Percentiles rank a stretch among this genome's conserved stretches.
These are phyloP conservation scores for Exophiala sp. DNA, from an alignment of 2,329 filamentous ascomycete genomes.

Conservation along the genomic window DNA sequence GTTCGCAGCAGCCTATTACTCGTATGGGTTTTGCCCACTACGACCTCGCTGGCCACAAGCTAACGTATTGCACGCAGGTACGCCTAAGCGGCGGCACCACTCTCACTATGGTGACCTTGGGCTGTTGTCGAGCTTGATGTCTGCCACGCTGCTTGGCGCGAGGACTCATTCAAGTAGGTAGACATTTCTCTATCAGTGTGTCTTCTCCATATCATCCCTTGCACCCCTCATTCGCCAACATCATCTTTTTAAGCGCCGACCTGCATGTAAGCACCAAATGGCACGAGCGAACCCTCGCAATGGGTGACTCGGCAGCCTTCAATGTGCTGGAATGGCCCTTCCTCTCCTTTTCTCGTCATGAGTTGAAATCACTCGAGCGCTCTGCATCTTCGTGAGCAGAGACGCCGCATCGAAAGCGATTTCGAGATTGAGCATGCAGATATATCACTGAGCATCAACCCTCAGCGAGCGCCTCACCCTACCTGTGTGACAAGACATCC, in stretches of 20 bases:
- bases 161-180: no score
- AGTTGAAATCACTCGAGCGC: neutral
- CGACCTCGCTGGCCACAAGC: no score
- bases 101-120: no score
- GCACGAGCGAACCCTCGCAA: conserved; percentile 1
- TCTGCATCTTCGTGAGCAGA: neutral
- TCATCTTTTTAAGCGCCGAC: conserved; percentile 20
- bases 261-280: conserved; percentile 14
- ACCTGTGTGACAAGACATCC: neutral
- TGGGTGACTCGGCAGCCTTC: conserved; percentile 1
- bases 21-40: no score
- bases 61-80: no score
- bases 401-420: neutral
- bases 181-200: no score
- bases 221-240: conserved; percentile 17
- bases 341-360: conserved; percentile 9
- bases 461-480: neutral
- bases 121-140: no score
- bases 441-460: neutral
- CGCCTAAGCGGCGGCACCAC: no score
- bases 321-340: neutral
- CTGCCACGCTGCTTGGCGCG: no score
- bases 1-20: no score
- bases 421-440: conserved; percentile 9
- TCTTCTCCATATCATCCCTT: neutral